Evolutionary conservation across 441 rosid species (phyloP).

Genomic region (Flueggea neowawraea): DNA sequence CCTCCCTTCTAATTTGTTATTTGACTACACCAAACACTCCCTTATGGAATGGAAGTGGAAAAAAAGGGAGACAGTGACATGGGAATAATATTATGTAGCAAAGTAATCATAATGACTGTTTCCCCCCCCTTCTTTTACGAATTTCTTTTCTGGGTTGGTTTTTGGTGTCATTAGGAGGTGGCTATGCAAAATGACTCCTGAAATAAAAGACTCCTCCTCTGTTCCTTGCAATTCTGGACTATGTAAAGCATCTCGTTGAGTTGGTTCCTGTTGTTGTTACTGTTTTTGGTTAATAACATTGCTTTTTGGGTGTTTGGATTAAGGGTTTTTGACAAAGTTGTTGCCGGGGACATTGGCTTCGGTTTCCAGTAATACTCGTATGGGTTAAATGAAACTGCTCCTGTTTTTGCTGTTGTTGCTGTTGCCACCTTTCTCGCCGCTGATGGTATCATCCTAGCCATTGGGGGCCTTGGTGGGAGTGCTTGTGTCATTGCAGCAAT

Average conservation of each 20-base stretch:
- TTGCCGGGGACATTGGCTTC: slow-evolving; percentile 19
- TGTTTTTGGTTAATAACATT: slow-evolving; percentile 18
- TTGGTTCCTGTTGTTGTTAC: too few species aligned
- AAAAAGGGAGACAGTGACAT: slow-evolving; percentile 3
- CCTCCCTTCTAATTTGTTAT: slow-evolving; percentile 12
- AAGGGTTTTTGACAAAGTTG: slow-evolving; percentile 17
- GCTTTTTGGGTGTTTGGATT: slow-evolving; percentile 8
- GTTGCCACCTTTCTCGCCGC: slow-evolving; percentile 7
- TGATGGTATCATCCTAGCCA: slow-evolving; percentile 34
- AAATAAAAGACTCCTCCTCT: slow-evolving; percentile 58
- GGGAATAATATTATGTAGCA: slow-evolving; percentile 3
- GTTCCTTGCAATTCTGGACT: slow-evolving; percentile 63
- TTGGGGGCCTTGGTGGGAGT: slow-evolving; percentile 49
- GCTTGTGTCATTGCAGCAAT: slow-evolving; percentile 35
- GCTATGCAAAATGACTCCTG: slow-evolving; percentile 73
- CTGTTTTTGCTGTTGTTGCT: slow-evolving; percentile 15
- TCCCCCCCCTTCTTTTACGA: not conserved
- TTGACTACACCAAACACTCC: slow-evolving; percentile 30
- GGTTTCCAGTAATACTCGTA: slow-evolving; percentile 64
- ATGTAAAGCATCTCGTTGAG: slow-evolving; percentile 3
- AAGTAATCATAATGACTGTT: not conserved
- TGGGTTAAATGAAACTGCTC: slow-evolving; percentile 47
- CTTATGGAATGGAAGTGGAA: slow-evolving; percentile 18
- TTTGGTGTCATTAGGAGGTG: slow-evolving; percentile 37
- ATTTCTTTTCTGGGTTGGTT: not conserved